A percentile compares a stretch with the other conserved stretches of the same genome.
These are phyloP conservation scores for Aspergillus nanangensis DNA, from an alignment of 495 filamentous ascomycete genomes.

Conservation along the genomic window DNA sequence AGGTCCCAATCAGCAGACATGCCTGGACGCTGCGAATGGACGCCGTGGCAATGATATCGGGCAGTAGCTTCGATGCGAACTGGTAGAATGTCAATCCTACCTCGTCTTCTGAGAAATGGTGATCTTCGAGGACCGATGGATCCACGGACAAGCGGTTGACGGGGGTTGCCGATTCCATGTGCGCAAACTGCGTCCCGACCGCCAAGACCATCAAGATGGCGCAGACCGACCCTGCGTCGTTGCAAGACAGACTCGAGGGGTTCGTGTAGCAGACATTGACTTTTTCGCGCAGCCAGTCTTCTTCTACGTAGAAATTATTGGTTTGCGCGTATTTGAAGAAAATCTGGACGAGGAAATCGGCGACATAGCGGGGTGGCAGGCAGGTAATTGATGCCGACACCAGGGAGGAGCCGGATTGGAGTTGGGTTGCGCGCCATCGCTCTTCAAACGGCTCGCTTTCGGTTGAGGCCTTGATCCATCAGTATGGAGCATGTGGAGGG, in stretches of 20 bases:
- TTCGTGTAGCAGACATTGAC: constrained; percentile 41
- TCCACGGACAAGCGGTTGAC: constrained; percentile 32
- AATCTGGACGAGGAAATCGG: constrained; percentile 46
- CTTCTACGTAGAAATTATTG: constrained; percentile 49
- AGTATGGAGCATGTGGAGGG: too few species aligned
- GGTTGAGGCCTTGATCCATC: constrained; percentile 27
- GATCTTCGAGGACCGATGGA: constrained; percentile 28
- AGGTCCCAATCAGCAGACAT: constrained; percentile 46
- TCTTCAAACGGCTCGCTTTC: constrained; percentile 44
- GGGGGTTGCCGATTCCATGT: constrained; percentile 44
- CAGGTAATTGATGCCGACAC: constrained; percentile 38
- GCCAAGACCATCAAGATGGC: constrained; percentile 48
- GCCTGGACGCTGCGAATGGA: constrained; percentile 50
- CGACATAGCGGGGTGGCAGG: constrained; percentile 47
- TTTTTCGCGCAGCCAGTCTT: constrained; percentile 44
- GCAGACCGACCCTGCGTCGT: constrained; percentile 43
- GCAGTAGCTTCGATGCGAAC: constrained; percentile 43
- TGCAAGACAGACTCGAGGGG: constrained; percentile 35
- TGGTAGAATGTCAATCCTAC: constrained; percentile 51
- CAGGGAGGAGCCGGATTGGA: constrained; percentile 39
- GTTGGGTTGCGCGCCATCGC: constrained; percentile 44
- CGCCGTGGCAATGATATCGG: constrained; percentile 50
- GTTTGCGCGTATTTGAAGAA: constrained; percentile 53
- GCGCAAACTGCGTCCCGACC: constrained; percentile 51
- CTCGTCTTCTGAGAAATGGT: constrained; percentile 47